phyloP scores from a whole-genome alignment of 352 stramenopile genomes.

The Nothophytophthora sp. region DNA sequence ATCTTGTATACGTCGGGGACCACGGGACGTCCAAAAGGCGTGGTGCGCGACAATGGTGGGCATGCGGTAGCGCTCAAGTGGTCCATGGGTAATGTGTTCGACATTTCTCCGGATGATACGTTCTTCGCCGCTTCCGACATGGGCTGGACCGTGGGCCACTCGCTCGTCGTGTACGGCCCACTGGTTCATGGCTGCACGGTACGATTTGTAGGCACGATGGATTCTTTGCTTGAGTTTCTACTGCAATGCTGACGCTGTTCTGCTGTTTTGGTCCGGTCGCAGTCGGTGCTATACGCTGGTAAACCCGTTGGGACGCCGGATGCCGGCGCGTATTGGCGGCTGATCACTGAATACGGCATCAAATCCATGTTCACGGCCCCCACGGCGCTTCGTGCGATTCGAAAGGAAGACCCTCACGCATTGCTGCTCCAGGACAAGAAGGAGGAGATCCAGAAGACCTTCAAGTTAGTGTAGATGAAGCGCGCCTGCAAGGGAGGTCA shows the following conservation, averaged over 20 bases:
- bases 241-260: neutral
- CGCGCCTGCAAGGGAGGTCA: no score
- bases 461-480: conserved; percentile 47
- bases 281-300: conserved; percentile 89
- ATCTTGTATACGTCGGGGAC: conserved; percentile 83
- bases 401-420: conserved; percentile 79
- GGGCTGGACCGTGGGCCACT: conserved; percentile 91
- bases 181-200: conserved; percentile 84
- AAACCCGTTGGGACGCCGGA: conserved; percentile 90
- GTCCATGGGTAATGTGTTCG: conserved; percentile 80
- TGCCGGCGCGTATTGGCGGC: conserved; percentile 85
- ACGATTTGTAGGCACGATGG: conserved; percentile 2
- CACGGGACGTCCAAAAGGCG: conserved; percentile 74
- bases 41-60: conserved; percentile 76
- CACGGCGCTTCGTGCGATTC: conserved; percentile 90
- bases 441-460: conserved; percentile 43
- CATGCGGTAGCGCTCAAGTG: conserved; percentile 89
- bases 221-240: neutral
- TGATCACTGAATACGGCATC: conserved; percentile 85
- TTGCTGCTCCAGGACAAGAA: conserved; percentile 51
- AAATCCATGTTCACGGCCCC: conserved; percentile 91
- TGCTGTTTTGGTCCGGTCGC: no score
- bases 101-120: conserved; percentile 70
- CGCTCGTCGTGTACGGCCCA: conserved; percentile 89
- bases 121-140: conserved; percentile 89